Evolutionary conservation across 1,139 yeast genomes (phyloP), one percentile per base, ranked within the genome.

Genomic region (Candida mesenterica): DNA sequence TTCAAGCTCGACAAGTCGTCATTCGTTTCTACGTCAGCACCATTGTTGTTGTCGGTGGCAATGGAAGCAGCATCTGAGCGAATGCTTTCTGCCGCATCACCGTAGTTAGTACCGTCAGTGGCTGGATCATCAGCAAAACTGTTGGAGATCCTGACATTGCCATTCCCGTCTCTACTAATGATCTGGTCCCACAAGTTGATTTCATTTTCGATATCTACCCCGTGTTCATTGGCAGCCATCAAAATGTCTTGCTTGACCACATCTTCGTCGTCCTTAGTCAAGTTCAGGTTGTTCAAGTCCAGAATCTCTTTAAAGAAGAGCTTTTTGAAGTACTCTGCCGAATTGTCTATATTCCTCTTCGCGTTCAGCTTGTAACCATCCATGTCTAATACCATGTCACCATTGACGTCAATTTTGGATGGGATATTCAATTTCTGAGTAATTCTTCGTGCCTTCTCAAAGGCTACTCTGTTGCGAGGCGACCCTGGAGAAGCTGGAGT

Each of bases 301-400:
- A 55, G 51, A 40, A 70, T 54, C 43, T 70, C 75, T 45, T 87
- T 92, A 25, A 78, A 68, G 37, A 90, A 68, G 32, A 90, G 68
- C 48, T 82, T 80, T 48, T 81, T 80, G 43, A 92, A 77, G 32
- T 84, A 68, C 39, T 80, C 82, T 49, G 82, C 88, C 0, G 88
- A 76, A 46, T 75, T 79, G 33, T 79, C 79, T 31, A 79, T 75
- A 53, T 83, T 87, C 45, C 80, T 77, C 44, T 68, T 71, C 24
- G 84, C 82, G 48, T 83, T 87, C 23, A 96, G 86, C 61, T 90
- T 92, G 62, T 94, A 94, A 17, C 99, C 99, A 50, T 89, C 95
- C 82, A 92, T 87, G 62, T 94, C 99, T 33, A 94, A 66, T 31
- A 90, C 77, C 52, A 94, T 73, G 54, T 90, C 96, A 9, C 98